phyloP scores from a whole-genome alignment of 1,284 basidiomycete species.

The Irpex lacteus region DNA sequence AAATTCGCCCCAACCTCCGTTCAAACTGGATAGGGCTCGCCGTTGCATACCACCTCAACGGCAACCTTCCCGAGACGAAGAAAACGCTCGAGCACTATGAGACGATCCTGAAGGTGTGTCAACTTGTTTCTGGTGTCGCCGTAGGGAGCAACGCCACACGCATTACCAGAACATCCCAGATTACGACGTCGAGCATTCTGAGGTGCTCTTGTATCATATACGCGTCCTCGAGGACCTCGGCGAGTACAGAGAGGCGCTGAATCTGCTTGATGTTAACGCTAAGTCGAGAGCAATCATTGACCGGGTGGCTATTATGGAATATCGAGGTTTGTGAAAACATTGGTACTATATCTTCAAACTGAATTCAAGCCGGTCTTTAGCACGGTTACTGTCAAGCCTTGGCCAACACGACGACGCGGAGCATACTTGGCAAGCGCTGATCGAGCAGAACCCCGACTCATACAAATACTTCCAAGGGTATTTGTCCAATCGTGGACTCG shows the following conservation, averaged over 20 bases:
- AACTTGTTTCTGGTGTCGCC: not conserved
- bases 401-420: conserved; percentile 66
- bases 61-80: conserved; percentile 71
- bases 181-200: conserved; percentile 85
- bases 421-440: conserved; percentile 74
- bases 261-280: conserved; percentile 63
- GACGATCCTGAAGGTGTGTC: conserved; percentile 55
- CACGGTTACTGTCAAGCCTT: conserved; percentile 68
- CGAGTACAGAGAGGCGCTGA: conserved; percentile 59
- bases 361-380: conserved; percentile 35
- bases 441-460: conserved; percentile 87
- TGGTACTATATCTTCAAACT: conserved; percentile 10
- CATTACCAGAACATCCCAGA: conserved; percentile 61
- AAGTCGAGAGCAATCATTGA: conserved; percentile 71
- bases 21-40: conserved; percentile 91
- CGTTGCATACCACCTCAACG: conserved; percentile 85
- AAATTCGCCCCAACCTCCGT: conserved; percentile 80
- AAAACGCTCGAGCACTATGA: conserved; percentile 74
- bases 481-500: conserved; percentile 63
- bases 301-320: conserved; percentile 67
- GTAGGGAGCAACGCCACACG: conserved; percentile 12
- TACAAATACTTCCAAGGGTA: conserved; percentile 80
- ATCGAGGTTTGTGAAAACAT: conserved; percentile 50
- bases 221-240: conserved; percentile 77
- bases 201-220: conserved; percentile 83